Base-by-base conservation (phyloP, 306 rosid genomes). In the Crotalaria pallida region DNA sequence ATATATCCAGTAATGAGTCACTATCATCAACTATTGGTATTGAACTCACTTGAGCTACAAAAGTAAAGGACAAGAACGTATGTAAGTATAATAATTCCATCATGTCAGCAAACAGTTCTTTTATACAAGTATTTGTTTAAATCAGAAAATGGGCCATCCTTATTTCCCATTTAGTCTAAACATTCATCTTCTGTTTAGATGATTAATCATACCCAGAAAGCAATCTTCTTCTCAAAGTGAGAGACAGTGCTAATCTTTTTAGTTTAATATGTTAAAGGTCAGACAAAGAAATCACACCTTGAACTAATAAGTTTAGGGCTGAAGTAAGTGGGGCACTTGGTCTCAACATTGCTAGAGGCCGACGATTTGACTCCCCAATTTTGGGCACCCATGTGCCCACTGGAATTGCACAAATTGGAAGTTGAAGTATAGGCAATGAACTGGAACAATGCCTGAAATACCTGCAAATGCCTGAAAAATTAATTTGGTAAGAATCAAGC, bases 371-470 rank as follows among this genome's bases (percentile, higher is more conserved):
- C 68, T 95, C 99, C 82, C 97, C 99, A 69, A 95, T 91, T 83
- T 84, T 83, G 13, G 99, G 99, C 79, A 92, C 88, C 99, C 99
- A 91, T 22, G 99, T 87, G n/a, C 99, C 99, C 49, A 91, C 87
- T 31, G 89, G 95, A 81, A 95, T 77, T 64, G 92, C 86, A 79
- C 80, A 84, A 65, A 95, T 87, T 24, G 97, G 99, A 38, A 87
- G 86, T 69, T 89, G 96, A 33, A 95, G 96, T 66, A 95, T 87
- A 53, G 99, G 96, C 78, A 95, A 83, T 27, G 94, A 80, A 78
- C 87, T 85, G 59, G 97, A 67, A 75, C 85, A 84, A 84, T 91
- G 88, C 88, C 89, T 89, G 81, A 95, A 95, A 77, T 95, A 80
- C 87, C 99, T 81, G 89, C 97, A 91, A 78, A 95, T 79, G 81